These are phyloP conservation scores for Capsella bursapastoris DNA, from an alignment of 345 rosid species.

Conservation along the genomic window DNA sequence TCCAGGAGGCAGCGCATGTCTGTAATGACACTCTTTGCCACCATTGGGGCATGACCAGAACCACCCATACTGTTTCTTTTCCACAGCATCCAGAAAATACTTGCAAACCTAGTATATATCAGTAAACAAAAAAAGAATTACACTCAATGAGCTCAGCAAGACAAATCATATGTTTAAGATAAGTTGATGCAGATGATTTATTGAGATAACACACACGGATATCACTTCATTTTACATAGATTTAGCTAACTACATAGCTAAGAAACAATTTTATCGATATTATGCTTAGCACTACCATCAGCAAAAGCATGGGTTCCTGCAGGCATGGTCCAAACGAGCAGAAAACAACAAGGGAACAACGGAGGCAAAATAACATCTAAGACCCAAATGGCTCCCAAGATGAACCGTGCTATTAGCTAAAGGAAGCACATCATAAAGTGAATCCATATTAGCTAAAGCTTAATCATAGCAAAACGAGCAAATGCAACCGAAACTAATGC, in stretches of 20 bases:
- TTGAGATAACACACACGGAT: not conserved
- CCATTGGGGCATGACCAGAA: constrained; percentile 97
- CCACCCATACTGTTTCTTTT: constrained; percentile 97
- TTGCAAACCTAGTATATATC: constrained; percentile 76
- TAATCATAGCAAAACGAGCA: constrained; percentile 2
- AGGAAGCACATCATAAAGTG: constrained; percentile 27
- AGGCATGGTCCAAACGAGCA: constrained; percentile 25
- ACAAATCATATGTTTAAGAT: not conserved
- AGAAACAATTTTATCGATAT: not conserved
- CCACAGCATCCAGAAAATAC: constrained; percentile 91
- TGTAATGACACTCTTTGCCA: constrained; percentile 82
- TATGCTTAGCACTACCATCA: constrained; percentile 28
- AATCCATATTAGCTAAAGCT: constrained; percentile 21
- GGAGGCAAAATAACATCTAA: not conserved
- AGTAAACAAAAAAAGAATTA: constrained; percentile 20
- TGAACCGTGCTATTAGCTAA: constrained; percentile 33
- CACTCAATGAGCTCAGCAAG: not conserved
- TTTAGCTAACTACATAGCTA: constrained; percentile 6
- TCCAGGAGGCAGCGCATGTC: constrained; percentile 98
- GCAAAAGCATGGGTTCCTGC: constrained; percentile 26
- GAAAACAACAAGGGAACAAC: constrained; percentile 30
- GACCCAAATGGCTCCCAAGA: constrained; percentile 34
- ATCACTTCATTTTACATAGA: not conserved
- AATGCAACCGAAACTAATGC: not conserved
- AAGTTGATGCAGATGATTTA: not conserved